Conservation (phyloP, 257 asterid genomes). For the Datura wrightii region DNA sequence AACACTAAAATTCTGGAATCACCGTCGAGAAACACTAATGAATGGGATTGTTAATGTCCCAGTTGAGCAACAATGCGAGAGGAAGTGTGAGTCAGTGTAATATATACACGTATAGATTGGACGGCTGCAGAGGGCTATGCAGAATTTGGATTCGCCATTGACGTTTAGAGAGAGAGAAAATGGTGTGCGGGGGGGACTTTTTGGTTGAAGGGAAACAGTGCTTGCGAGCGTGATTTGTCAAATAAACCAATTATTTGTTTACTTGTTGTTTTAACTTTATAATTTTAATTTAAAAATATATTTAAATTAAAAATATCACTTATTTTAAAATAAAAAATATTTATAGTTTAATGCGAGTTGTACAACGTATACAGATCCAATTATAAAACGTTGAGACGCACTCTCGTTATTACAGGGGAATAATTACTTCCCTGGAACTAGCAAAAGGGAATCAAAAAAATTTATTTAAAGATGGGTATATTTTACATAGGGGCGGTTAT, state of each 20-base stretch:
- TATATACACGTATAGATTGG: neutral
- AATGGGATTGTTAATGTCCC: neutral
- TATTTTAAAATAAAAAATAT: too few species aligned
- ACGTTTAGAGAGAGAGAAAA: slow-evolving; percentile 5
- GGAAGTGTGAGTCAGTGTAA: neutral
- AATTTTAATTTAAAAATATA: too few species aligned
- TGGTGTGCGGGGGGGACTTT: neutral
- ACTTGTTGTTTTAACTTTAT: too few species aligned
- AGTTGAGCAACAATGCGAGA: neutral
- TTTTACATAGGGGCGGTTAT: neutral
- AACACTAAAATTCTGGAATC: neutral
- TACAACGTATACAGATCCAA: neutral
- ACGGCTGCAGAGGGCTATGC: neutral
- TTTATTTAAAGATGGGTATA: neutral
- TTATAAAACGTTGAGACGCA: neutral
- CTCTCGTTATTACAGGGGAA: neutral
- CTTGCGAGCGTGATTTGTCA: neutral
- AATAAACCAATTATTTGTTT: neutral
- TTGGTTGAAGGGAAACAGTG: neutral
- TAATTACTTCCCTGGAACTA: neutral
- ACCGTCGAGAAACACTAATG: neutral
- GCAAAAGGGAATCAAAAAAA: neutral
- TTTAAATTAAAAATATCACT: too few species aligned
- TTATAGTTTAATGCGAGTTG: neutral
- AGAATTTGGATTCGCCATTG: slow-evolving; percentile 16